These are phyloP conservation scores for Diplodia mutila DNA, from an alignment of 2,329 filamentous ascomycete genomes.

Conservation along the genomic window DNA sequence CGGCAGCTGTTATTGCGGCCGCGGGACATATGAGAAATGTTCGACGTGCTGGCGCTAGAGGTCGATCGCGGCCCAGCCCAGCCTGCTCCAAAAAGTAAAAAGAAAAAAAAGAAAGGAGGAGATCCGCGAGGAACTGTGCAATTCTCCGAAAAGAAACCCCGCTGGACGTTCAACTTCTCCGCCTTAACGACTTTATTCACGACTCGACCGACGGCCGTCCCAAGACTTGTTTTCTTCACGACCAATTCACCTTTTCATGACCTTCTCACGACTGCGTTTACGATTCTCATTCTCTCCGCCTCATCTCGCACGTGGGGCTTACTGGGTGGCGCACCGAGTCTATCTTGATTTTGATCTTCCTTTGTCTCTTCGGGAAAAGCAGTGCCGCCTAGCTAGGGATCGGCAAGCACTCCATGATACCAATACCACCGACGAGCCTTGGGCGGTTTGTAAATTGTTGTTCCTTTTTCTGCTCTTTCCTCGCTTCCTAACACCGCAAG, in stretches of 20 bases:
- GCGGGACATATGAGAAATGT: conserved; percentile 32
- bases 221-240: conserved; percentile 15
- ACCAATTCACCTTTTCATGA: not conserved
- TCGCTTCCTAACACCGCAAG: not conserved
- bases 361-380: conserved; percentile 1
- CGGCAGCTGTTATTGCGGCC: conserved; percentile 41
- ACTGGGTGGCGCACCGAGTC: conserved; percentile 13
- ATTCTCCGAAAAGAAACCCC: not conserved
- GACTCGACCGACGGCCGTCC: conserved; percentile 14
- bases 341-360: not conserved
- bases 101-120: not conserved
- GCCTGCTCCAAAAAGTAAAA: not conserved
- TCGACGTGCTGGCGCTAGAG: conserved; percentile 18
- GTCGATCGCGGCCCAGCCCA: not conserved
- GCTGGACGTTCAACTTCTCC: not conserved
- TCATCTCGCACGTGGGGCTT: not conserved
- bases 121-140: conserved; percentile 9
- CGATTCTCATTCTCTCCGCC: conserved; percentile 9
- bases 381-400: conserved; percentile 6
- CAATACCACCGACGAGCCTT: conserved; percentile 11
- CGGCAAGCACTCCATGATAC: conserved; percentile 12
- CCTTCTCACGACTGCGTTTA: conserved; percentile 6
- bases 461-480: not conserved
- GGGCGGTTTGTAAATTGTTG: conserved; percentile 20
- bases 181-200: conserved; percentile 10